These are phyloP conservation scores for Trichocomaceae sp. DNA, from an alignment of 2,329 filamentous ascomycete species.

Conservation along the genomic window DNA sequence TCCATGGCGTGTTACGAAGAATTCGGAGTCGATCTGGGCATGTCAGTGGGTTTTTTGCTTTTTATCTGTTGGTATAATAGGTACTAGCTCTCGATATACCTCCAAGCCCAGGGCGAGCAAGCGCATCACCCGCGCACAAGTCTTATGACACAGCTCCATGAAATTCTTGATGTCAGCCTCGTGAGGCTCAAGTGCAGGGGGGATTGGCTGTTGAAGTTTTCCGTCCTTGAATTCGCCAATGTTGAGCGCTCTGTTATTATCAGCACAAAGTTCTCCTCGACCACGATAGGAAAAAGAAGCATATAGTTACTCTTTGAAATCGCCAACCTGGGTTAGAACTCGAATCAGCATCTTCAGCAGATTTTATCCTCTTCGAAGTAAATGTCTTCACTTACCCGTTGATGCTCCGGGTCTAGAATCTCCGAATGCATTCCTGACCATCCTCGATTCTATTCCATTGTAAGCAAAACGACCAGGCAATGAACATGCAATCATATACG, in stretches of 20 bases:
- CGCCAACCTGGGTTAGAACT: constrained; percentile 53
- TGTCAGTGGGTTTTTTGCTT: no score
- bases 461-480: no score
- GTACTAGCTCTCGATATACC: no score
- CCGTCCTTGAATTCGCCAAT: constrained; percentile 68
- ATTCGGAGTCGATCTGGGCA: constrained; percentile 42
- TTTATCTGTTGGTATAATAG: no score
- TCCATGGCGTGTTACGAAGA: constrained; percentile 59
- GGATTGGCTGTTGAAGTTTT: constrained; percentile 70
- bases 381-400: constrained; percentile 53
- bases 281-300: not conserved
- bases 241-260: constrained; percentile 69
- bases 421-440: constrained; percentile 87
- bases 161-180: constrained; percentile 61
- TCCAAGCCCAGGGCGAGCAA: constrained; percentile 73
- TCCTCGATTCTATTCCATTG: constrained; percentile 61
- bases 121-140: constrained; percentile 66
- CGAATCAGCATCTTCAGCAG: not conserved
- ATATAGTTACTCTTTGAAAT: constrained; percentile 84
- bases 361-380: not conserved
- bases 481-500: constrained; percentile 1
- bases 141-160: constrained; percentile 60
- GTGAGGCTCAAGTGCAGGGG: constrained; percentile 54
- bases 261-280: not conserved
- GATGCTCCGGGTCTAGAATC: constrained; percentile 74